A percentile compares a stretch with the other conserved stretches of the same genome.
phyloP scores from a whole-genome alignment of 2,329 filamentous ascomycete species.

The Aschersonia sp. region DNA sequence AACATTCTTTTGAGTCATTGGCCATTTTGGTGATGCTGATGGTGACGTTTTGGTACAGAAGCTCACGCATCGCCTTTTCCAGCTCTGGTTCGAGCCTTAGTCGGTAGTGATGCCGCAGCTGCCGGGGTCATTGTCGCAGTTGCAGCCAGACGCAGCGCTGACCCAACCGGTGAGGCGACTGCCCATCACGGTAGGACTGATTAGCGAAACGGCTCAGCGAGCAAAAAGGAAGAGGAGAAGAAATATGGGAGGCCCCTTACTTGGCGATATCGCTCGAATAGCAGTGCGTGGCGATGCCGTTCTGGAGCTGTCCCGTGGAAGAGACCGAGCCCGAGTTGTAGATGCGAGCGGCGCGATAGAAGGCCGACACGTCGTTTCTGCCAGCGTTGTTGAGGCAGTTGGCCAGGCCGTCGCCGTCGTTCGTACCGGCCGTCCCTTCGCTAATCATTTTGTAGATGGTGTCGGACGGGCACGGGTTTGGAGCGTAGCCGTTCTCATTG shows the following conservation, averaged over 20 bases:
- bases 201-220: no score
- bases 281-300: constrained; percentile 30
- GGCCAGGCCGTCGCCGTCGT: constrained; percentile 24
- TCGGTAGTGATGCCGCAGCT: constrained; percentile 5
- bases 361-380: constrained; percentile 10
- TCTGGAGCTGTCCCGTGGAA: constrained; percentile 18
- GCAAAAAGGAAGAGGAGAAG: no score
- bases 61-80: background rate
- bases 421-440: constrained; percentile 27
- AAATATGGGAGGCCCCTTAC: background rate
- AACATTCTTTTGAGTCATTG: no score
- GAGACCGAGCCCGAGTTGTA: constrained; percentile 31
- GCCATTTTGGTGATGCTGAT: no score
- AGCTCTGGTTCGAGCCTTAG: background rate
- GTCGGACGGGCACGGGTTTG: constrained; percentile 12
- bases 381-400: constrained; percentile 19
- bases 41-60: background rate
- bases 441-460: constrained; percentile 16
- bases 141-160: constrained; percentile 6
- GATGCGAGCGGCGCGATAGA: constrained; percentile 29
- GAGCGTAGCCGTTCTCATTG: constrained; percentile 21
- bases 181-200: background rate
- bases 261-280: constrained; percentile 33
- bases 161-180: constrained; percentile 10
- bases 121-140: constrained; percentile 7